phyloP scores from a whole-genome alignment of 1,284 basidiomycete species.

The Trametes polyzona region DNA sequence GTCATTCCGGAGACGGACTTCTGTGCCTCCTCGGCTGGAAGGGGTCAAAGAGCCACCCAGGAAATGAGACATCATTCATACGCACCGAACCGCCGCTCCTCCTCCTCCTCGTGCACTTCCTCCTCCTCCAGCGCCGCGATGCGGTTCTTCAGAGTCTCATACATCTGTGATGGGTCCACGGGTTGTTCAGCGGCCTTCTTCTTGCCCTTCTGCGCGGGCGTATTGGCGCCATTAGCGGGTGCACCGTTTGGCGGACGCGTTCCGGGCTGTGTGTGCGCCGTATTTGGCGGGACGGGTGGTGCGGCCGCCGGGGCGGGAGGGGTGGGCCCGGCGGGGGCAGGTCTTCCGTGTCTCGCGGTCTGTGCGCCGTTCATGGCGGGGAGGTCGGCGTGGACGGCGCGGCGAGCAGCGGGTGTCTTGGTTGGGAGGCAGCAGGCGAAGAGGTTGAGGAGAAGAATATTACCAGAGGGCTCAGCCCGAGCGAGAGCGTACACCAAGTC shows the following conservation, averaged over 20 bases:
- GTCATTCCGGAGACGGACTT: slow-evolving; percentile 78
- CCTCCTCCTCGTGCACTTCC: slow-evolving; percentile 81
- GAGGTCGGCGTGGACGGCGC: neutral
- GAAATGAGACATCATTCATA: slow-evolving; percentile 17
- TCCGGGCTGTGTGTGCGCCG: slow-evolving; percentile 27
- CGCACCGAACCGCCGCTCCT: slow-evolving; percentile 74
- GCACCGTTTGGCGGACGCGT: slow-evolving; percentile 35
- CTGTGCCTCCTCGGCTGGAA: slow-evolving; percentile 81
- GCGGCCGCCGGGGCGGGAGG: slow-evolving; percentile 57
- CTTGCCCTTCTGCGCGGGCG: slow-evolving; percentile 45
- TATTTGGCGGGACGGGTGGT: slow-evolving; percentile 47
- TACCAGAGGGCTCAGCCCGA: slow-evolving; percentile 5
- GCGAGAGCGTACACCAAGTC: neutral
- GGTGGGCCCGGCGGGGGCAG: slow-evolving; percentile 60
- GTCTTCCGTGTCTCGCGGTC: slow-evolving; percentile 37
- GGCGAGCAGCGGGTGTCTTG: slow-evolving; percentile 3
- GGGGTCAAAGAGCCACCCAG: slow-evolving; percentile 12
- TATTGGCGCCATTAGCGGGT: slow-evolving; percentile 37
- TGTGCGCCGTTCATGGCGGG: slow-evolving; percentile 47
- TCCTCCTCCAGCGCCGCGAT: slow-evolving; percentile 86
- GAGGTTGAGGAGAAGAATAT: slow-evolving; percentile 12
- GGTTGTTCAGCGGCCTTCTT: slow-evolving; percentile 73
- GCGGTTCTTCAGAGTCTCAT: slow-evolving; percentile 81
- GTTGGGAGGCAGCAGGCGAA: slow-evolving; percentile 16
- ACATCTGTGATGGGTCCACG: slow-evolving; percentile 81